Conservation (phyloP, 2,329 filamentous ascomycete species). For the Huntiella decipiens region DNA sequence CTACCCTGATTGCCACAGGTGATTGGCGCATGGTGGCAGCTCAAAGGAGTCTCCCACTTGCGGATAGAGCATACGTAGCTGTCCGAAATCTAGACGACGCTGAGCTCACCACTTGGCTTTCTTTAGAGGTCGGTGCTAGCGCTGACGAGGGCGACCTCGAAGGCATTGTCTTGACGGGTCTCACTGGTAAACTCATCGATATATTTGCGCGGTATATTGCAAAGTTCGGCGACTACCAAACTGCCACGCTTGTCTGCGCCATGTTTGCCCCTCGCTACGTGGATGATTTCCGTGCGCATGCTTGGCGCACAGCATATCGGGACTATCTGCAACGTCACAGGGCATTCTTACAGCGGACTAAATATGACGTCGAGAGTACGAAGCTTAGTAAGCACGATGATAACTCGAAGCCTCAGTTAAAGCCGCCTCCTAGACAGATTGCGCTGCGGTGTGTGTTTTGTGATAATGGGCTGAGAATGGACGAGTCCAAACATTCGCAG, state of each 20-base stretch:
- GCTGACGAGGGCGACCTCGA: slow-evolving; percentile 41
- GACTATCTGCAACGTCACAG: slow-evolving; percentile 55
- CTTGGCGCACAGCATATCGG: slow-evolving; percentile 55
- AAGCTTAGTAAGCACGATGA: slow-evolving; percentile 48
- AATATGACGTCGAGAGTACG: slow-evolving; percentile 61
- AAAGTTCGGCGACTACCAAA: slow-evolving; percentile 61
- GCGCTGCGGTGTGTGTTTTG: slow-evolving; percentile 63
- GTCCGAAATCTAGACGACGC: slow-evolving; percentile 45
- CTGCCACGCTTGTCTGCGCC: slow-evolving; percentile 54
- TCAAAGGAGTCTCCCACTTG: slow-evolving; percentile 53
- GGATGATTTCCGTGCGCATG: slow-evolving; percentile 53
- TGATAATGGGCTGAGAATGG: slow-evolving; percentile 33
- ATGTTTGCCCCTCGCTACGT: slow-evolving; percentile 60
- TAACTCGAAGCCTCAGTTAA: slow-evolving; percentile 32
- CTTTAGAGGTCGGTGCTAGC: slow-evolving; percentile 41
- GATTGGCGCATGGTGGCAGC: slow-evolving; percentile 59
- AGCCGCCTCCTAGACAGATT: slow-evolving; percentile 48
- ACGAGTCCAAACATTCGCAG: background rate
- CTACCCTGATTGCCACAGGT: slow-evolving; percentile 56
- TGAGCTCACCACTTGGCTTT: slow-evolving; percentile 47
- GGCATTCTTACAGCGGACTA: slow-evolving; percentile 54
- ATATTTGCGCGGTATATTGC: slow-evolving; percentile 58
- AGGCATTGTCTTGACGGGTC: slow-evolving; percentile 58
- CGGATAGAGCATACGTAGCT: slow-evolving; percentile 57
- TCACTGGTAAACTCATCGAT: slow-evolving; percentile 53